Evolutionary conservation across 116 monocot species (phyloP).

Genomic region (Zostera marina): DNA sequence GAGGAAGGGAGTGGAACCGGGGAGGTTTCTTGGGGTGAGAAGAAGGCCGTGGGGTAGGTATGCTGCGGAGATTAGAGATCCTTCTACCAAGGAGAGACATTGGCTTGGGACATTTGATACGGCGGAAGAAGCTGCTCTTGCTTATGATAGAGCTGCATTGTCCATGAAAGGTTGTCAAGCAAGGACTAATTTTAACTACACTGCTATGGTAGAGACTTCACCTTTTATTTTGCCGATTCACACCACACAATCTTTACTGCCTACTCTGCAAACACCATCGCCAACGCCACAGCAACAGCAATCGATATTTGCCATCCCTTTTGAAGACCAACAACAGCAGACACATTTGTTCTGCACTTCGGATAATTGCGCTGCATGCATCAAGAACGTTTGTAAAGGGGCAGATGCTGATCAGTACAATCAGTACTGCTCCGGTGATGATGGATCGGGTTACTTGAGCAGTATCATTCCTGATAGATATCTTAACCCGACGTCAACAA

Average conservation of each 20-base stretch:
- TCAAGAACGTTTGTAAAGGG: neutral
- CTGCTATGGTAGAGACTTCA: neutral
- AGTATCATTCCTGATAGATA: conserved; percentile 6
- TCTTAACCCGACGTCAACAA: neutral
- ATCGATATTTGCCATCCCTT: neutral
- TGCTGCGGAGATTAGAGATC: conserved; percentile 42
- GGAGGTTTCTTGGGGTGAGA: conserved; percentile 35
- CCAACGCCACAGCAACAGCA: neutral
- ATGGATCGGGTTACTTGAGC: conserved; percentile 5
- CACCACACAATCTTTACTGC: neutral
- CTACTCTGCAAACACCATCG: neutral
- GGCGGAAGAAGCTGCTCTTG: conserved; percentile 42
- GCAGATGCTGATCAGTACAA: neutral
- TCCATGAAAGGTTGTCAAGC: conserved; percentile 38
- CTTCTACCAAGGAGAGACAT: conserved; percentile 34
- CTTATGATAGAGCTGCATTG: conserved; percentile 38
- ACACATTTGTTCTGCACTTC: conserved; percentile 4
- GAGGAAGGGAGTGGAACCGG: conserved; percentile 28
- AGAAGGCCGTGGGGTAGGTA: conserved; percentile 41
- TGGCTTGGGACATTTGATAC: conserved; percentile 49
- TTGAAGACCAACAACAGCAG: neutral
- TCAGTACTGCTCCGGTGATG: conserved; percentile 2
- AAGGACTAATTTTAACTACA: conserved; percentile 40
- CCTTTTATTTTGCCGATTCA: conserved; percentile 1
- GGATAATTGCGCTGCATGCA: conserved; percentile 3